Evolutionary conservation across 805 yeast species (phyloP).

Genomic region (Sungouiozyma ichnusensis): DNA sequence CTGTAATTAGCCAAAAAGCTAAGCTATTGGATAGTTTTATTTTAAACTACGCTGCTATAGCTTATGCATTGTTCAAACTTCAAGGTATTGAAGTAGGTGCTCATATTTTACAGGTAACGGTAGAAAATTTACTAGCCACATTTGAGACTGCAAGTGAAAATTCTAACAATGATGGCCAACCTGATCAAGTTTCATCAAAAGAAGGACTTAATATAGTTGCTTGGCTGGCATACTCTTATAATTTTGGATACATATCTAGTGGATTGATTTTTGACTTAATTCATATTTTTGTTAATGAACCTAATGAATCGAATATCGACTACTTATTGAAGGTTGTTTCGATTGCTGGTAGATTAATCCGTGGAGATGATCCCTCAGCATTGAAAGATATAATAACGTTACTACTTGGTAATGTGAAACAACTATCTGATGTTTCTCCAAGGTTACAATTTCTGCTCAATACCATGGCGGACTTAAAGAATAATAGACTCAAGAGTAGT

Average conservation of each 20-base stretch:
- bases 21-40: slow-evolving; percentile 70
- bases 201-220: slow-evolving; percentile 61
- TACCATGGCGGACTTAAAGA: slow-evolving; percentile 73
- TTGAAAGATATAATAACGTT: slow-evolving; percentile 61
- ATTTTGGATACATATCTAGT: slow-evolving; percentile 67
- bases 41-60: slow-evolving; percentile 65
- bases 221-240: slow-evolving; percentile 63
- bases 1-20: slow-evolving; percentile 53
- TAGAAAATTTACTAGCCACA: slow-evolving; percentile 50
- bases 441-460: slow-evolving; percentile 80
- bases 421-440: slow-evolving; percentile 43
- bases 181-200: slow-evolving; percentile 23
- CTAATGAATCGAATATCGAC: slow-evolving; percentile 69
- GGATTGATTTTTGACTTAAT: slow-evolving; percentile 71
- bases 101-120: slow-evolving; percentile 61
- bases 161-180: slow-evolving; percentile 23
- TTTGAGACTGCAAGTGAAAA: not conserved
- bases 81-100: slow-evolving; percentile 92
- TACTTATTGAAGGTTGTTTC: slow-evolving; percentile 60
- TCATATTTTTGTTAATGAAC: slow-evolving; percentile 37
- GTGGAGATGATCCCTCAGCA: slow-evolving; percentile 83
- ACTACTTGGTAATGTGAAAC: slow-evolving; percentile 17
- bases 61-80: slow-evolving; percentile 61
- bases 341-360: slow-evolving; percentile 71
- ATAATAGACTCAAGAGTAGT: slow-evolving; percentile 57